Conservation (phyloP, 805 yeast genomes). For the Saccharomycopsis guyanensis region DNA sequence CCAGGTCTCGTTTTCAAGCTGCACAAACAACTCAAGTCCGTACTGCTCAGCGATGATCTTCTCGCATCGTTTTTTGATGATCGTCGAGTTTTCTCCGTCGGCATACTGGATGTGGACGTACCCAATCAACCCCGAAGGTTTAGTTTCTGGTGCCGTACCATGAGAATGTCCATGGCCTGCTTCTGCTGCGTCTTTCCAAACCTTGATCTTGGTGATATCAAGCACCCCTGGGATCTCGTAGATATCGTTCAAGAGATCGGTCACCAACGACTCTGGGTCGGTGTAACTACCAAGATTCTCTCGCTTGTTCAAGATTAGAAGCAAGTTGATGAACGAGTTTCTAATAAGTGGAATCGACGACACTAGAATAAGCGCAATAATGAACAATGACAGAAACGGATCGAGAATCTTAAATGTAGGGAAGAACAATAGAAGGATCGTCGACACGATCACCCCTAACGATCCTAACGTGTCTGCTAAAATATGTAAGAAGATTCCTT, state of each 20-base stretch:
- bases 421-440: conserved; percentile 64
- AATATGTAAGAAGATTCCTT: conserved; percentile 88
- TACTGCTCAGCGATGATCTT: conserved; percentile 34
- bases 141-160: conserved; percentile 23
- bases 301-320: conserved; percentile 54
- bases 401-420: conserved; percentile 74
- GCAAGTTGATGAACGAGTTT: conserved; percentile 68
- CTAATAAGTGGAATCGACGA: conserved; percentile 81
- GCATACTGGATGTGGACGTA: conserved; percentile 72
- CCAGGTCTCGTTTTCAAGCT: conserved; percentile 20
- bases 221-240: conserved; percentile 66
- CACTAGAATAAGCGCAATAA: conserved; percentile 68
- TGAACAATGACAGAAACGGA: conserved; percentile 84
- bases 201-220: conserved; percentile 82
- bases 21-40: conserved; percentile 18
- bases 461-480: conserved; percentile 96
- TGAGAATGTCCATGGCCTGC: conserved; percentile 2
- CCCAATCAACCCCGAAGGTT: conserved; percentile 47
- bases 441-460: conserved; percentile 91
- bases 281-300: conserved; percentile 36
- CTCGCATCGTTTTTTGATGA: conserved; percentile 53
- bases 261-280: conserved; percentile 29
- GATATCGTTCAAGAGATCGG: conserved; percentile 61
- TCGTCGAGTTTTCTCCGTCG: conserved; percentile 56
- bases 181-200: conserved; percentile 55